These are phyloP conservation scores for Fusarium tuaranense DNA, from an alignment of 2,329 filamentous ascomycete species.

Conservation along the genomic window DNA sequence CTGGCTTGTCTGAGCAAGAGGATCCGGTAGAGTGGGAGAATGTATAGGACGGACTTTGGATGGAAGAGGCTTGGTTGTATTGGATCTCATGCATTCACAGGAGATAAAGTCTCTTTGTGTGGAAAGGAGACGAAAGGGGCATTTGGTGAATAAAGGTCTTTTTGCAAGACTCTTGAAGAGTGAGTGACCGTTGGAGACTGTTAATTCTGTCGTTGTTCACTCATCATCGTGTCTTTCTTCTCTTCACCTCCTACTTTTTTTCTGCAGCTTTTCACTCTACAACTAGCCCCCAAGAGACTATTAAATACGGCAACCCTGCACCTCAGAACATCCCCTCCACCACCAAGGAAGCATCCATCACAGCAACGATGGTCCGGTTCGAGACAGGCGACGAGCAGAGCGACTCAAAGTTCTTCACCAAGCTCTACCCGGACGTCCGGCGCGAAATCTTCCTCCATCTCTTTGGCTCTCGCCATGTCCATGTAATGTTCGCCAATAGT, in stretches of 20 bases:
- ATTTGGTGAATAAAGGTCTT: background rate
- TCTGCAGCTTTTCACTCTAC: background rate
- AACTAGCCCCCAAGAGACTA: background rate
- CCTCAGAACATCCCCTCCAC: background rate
- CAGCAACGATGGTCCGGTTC: background rate
- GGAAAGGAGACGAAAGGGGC: background rate
- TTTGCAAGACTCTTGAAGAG: background rate
- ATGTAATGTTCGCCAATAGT: background rate
- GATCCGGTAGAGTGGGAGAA: background rate
- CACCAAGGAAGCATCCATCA: too few relatives aligned
- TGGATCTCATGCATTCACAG: background rate
- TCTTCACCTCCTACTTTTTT: background rate
- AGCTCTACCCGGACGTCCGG: background rate
- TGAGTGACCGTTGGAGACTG: background rate
- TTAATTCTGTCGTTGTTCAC: background rate
- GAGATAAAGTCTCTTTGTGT: background rate
- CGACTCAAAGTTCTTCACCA: background rate
- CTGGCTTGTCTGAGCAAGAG: too few relatives aligned
- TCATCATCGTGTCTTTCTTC: background rate
- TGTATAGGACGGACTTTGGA: background rate
- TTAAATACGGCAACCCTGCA: background rate
- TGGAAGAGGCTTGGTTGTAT: background rate
- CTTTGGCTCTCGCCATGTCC: background rate
- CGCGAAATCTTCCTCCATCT: slow-evolving; percentile 8
- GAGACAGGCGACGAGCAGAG: background rate